Conservation (phyloP, 441 rosid species). For the Erysimum pusillum region DNA sequence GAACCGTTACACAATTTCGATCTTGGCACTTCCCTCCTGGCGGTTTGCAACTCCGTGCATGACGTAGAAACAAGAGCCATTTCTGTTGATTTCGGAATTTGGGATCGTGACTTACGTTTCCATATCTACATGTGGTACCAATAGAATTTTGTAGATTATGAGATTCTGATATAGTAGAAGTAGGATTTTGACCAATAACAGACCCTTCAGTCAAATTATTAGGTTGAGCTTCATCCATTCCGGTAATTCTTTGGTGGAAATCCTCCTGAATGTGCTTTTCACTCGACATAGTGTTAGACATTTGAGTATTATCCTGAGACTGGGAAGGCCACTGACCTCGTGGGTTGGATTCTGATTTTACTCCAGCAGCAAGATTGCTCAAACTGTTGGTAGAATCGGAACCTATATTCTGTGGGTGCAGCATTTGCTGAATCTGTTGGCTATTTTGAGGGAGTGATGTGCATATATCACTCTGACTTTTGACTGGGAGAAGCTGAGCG, state of each 20-base stretch:
- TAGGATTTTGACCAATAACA: conserved; percentile 56
- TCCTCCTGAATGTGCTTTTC: conserved; percentile 85
- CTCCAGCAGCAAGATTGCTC: conserved; percentile 59
- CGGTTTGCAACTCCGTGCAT: conserved; percentile 86
- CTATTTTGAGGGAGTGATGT: conserved; percentile 64
- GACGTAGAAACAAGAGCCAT: conserved; percentile 92
- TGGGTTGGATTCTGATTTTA: conserved; percentile 60
- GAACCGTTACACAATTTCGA: conserved; percentile 67
- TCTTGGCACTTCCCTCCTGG: conserved; percentile 90
- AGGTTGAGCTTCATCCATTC: conserved; percentile 82
- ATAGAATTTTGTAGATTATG: conserved; percentile 49
- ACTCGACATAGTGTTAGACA: conserved; percentile 56
- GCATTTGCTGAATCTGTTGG: conserved; percentile 72
- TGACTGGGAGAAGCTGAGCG: conserved; percentile 53
- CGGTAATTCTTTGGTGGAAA: conserved; percentile 75
- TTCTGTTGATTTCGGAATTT: conserved; percentile 77
- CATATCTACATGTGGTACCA: conserved; percentile 59
- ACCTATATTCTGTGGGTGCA: conserved; percentile 61
- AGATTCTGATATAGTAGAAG: conserved; percentile 58
- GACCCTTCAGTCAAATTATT: conserved; percentile 76
- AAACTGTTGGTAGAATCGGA: conserved; percentile 64
- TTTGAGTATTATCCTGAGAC: conserved; percentile 61
- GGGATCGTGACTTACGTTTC: conserved; percentile 63
- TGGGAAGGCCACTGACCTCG: conserved; percentile 74
- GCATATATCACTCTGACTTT: conserved; percentile 59